Evolutionary conservation across 345 rosid species (phyloP), one percentile per base, ranked within the genome.

Genomic region (Conringia planisiliqua): DNA sequence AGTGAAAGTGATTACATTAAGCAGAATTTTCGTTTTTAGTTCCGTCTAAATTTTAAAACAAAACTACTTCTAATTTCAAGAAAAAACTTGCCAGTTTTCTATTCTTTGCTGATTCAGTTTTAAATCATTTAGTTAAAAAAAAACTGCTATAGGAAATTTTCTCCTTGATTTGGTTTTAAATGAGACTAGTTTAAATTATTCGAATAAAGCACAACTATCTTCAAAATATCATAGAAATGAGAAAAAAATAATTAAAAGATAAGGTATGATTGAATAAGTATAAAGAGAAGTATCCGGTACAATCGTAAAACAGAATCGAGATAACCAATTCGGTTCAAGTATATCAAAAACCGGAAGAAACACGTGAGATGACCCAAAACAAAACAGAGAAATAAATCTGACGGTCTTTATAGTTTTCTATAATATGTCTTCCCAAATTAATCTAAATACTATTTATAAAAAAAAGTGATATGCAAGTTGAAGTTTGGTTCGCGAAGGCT

Each of bases 381-480:
- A 35, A 58, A 59, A 20, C 1, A 35, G 70, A 44, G 66, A 46
- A 63, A 54, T 44, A 76, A 76, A 69, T 56, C 52, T 12, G 71
- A 38, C 33, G 26, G 2, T 6, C 66, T 76, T 70, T 54, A 62
- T 55, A 70, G 16, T 44, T 70, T 47, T 27, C 8, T 10, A n/a
- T 16, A 70, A 63, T n/a, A 35, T 76, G 80, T 70, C 80, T 63
- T 56, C 54, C 66, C 66, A 63, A 76, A 70, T 62, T 12, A 52
- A 76, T 69, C 74, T 11, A 54, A 68, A 35, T 59, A 71, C 24
- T 22, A 75, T 9, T 20, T 13, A 59, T 27, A 24, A 51, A 48
- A 72, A 63, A 39, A 64, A 80, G 62, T 47, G 74, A 20, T 18
- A 68, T 44, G 89, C 96, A 85, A 89, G 88, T 86, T 86, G 93